phyloP scores from a whole-genome alignment of 2,329 filamentous ascomycete genomes.

The Fusarium sp. region DNA sequence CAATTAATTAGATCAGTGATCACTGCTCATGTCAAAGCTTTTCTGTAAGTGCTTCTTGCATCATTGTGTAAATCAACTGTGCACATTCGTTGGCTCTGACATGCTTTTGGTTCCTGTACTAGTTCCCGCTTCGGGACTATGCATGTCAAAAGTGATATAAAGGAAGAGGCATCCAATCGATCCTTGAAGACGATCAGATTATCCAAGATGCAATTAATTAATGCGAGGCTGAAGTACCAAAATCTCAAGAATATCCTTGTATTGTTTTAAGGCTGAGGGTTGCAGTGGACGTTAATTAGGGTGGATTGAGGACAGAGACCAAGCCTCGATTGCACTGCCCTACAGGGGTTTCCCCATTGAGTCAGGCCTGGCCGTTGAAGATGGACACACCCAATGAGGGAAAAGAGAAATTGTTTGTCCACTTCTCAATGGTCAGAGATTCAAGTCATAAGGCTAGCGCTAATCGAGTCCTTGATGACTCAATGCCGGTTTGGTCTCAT shows the following conservation, averaged over 20 bases:
- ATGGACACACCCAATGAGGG: background rate
- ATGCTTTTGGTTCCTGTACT: conserved; percentile 23
- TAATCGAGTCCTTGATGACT: conserved; percentile 36
- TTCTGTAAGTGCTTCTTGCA: background rate
- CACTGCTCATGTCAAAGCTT: background rate
- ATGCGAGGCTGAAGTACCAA: conserved; percentile 42
- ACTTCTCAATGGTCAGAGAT: background rate
- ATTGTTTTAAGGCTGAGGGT: conserved; percentile 40
- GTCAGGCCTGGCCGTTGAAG: conserved; percentile 1
- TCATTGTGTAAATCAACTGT: conserved; percentile 16
- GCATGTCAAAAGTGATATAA: conserved; percentile 11
- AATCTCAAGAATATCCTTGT: conserved; percentile 1
- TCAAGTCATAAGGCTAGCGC: conserved; percentile 4
- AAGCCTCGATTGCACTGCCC: conserved; percentile 44
- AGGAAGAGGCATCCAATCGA: conserved; percentile 45
- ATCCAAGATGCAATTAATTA: background rate
- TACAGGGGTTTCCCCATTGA: background rate
- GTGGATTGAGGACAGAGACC: conserved; percentile 5
- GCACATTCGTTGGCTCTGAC: conserved; percentile 11
- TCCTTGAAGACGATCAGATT: conserved; percentile 27
- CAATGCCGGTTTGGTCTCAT: conserved; percentile 44
- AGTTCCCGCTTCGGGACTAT: conserved; percentile 40
- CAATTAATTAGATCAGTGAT: background rate
- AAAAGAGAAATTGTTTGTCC: background rate
- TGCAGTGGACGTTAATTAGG: background rate